Percentiles rank a stretch among this genome's conserved stretches.
Evolutionary conservation across 306 rosid genomes (phyloP).

Genomic region (Psophocarpus tetragonolobus): DNA sequence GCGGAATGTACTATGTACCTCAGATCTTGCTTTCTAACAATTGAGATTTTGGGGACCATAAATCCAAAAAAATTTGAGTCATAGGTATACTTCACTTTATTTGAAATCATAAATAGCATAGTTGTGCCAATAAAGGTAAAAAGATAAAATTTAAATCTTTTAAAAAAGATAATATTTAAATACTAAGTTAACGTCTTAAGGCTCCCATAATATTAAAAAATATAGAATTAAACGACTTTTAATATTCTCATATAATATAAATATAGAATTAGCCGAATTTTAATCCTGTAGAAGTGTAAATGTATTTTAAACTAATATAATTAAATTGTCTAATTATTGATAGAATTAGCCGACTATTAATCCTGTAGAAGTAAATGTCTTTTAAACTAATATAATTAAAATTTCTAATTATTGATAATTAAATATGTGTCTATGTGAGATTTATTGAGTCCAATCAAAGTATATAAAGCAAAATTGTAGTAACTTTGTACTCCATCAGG

Average conservation of each 20-base stretch:
- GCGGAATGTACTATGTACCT: background rate
- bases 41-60: background rate
- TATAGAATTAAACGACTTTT: too few relatives aligned
- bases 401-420: background rate
- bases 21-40: background rate
- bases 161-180: background rate
- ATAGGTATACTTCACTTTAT: background rate
- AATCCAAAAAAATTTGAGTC: background rate
- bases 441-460: background rate
- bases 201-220: too few relatives aligned
- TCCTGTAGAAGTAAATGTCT: background rate
- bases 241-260: too few relatives aligned
- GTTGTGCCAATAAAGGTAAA: background rate
- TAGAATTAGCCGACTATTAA: too few relatives aligned
- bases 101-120: background rate
- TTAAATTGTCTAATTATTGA: too few relatives aligned
- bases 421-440: background rate
- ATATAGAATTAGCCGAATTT: too few relatives aligned
- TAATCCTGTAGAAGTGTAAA: too few relatives aligned
- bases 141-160: background rate
- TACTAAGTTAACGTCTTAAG: too few relatives aligned
- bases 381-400: background rate
- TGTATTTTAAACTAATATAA: too few relatives aligned
- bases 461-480: conserved; percentile 6
- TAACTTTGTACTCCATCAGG: background rate